Base-by-base conservation (phyloP, 805 yeast species). In the Brettanomyces sp. region DNA sequence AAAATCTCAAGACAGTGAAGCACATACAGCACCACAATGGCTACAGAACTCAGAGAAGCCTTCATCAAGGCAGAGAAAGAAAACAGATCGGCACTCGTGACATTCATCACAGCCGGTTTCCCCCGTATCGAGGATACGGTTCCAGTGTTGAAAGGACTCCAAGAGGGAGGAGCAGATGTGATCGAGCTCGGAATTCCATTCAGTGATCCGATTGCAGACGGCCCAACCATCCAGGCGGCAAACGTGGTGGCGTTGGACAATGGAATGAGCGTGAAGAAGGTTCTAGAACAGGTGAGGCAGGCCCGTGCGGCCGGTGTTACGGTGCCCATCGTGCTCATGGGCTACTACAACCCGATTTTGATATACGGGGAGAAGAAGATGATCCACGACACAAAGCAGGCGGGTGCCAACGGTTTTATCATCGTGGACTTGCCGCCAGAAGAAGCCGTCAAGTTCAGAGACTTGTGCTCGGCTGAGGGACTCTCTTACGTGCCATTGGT, bases 161-260 rank as follows among this genome's bases (percentile, higher is more conserved):
- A 93, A 69, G 85, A 77, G 28, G 97, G 96, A 53, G 99, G 99
- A 47, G 95, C 85, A 36, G 98, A 93, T 60, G 76, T 93, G 50
- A 87, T 93, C 55, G 99, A 93, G 68, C 69, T 93, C 41, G 99
- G 99, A 51, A 69, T 93, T 62, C 99, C 99, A 42, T 93, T 93
- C 64, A 83, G 96, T 22, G 99, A 93, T 63, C 99, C 99, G 36
- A 89, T 93, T 63, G 99, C 98, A 33, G 99, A 93, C 65, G 99
- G 99, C 42, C 95, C 98, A 36, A 87, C 95, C 14, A 93, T 93
- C 58, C 99, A 93, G 69, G 80, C 71, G 33, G 88, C 98, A 36
- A 90, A 90, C 68, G 77, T 77, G 21, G 70, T 68, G n/a, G 93
- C 99, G 18, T 73, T 93, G 52, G 73, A 77, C 24, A 91, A 93